Conservation (phyloP, 148 eudicot species). For the Rhododendron kiyosumense region DNA sequence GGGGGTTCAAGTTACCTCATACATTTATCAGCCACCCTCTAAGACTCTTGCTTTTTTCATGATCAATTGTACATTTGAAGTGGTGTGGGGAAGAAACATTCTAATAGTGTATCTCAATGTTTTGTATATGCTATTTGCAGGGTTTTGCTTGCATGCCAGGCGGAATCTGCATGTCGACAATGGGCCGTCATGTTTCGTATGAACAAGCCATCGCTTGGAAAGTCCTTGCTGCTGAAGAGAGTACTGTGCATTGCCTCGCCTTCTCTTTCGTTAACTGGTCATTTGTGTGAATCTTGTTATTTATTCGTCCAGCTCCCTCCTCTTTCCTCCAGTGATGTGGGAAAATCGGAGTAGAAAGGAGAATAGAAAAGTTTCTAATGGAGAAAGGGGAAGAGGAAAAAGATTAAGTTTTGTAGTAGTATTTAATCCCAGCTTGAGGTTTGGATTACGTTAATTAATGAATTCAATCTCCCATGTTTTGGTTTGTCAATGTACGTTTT, state of each 20-base stretch:
- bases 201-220: slow-evolving; percentile 82
- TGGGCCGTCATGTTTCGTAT: slow-evolving; percentile 80
- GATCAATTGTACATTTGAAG: not conserved
- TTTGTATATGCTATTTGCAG: slow-evolving; percentile 31
- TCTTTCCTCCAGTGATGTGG: not conserved
- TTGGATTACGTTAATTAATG: slow-evolving; percentile 9
- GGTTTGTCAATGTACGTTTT: slow-evolving; percentile 9
- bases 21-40: not conserved
- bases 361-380: not conserved
- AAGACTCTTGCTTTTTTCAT: not conserved
- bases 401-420: slow-evolving; percentile 11
- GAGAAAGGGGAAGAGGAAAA: not conserved
- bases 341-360: not conserved
- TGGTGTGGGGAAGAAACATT: not conserved
- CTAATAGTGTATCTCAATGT: not conserved
- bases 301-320: slow-evolving; percentile 2
- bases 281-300: slow-evolving; percentile 41
- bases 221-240: slow-evolving; percentile 73
- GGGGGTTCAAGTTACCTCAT: not conserved
- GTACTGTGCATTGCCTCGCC: slow-evolving; percentile 79
- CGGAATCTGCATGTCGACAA: slow-evolving; percentile 83
- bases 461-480: not conserved
- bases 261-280: slow-evolving; percentile 93
- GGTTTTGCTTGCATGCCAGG: slow-evolving; percentile 80
- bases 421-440: slow-evolving; percentile 8